Evolutionary conservation across 2,329 filamentous ascomycete species (phyloP), one percentile per base, ranked within the genome.

Genomic region (Cryphonectria radicalis): DNA sequence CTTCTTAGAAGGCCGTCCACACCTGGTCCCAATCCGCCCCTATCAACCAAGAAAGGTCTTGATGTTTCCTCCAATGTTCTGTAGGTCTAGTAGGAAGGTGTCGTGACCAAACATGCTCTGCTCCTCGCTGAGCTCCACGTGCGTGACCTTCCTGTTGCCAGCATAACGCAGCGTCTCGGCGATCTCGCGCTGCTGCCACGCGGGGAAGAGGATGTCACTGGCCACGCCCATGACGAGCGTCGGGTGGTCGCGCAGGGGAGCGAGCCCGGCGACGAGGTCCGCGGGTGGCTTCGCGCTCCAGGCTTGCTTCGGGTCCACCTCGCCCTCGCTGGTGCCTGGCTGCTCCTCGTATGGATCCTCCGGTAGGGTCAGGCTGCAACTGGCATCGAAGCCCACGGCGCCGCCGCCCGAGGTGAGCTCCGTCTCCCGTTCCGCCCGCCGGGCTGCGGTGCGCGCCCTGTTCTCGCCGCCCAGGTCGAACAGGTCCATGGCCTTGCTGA

Each of bases 401-500:
- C 74, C 73, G 17, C 79, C 71, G 7, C 84, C 84, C 0, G 85
- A 83, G 32, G 87, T 84, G 2, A 95, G 82, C 66, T 88, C 87
- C 62, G 84, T 81, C 73, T 87, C 83, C 64, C 91, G 90, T 69
- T 89, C 85, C 19, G 86, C 84, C 22, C 95, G 86, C 40, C 94
- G 88, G 43, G 84, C 78, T 28, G 84, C 84, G 2, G 92, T 89
- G 28, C 87, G 89, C 4, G 84, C 81, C 78, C 95, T 93, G 78
- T 92, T 90, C 57, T 89, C 87, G 64, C 85, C 84, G 35, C 96
- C 94, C 0, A 99, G 88, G 77, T 99, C 96, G 80, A 99, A 99
- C 17, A 99, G 86, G 79, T 99, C 96, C 96, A 99, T 99, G 6
- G 96, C 96, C 82, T 99, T 99, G 80, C 94, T 97, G 70, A 99